These are phyloP conservation scores for Tolypocladium guangdongense DNA, from an alignment of 2,329 filamentous ascomycete species.

Conservation along the genomic window DNA sequence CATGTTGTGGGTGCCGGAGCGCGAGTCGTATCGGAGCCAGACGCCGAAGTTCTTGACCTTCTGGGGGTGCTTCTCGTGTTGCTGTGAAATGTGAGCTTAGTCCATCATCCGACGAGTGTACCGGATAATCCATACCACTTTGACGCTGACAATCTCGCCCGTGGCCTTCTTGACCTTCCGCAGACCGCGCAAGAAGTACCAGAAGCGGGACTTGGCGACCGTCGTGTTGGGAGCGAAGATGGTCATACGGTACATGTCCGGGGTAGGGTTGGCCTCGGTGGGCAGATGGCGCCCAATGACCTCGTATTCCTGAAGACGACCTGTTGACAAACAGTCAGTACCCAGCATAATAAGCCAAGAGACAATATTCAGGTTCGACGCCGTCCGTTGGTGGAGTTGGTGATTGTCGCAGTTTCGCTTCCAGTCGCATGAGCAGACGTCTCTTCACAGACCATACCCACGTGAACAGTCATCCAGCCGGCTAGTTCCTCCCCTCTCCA, in stretches of 20 bases:
- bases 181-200: slow-evolving; percentile 99
- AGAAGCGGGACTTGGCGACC: slow-evolving; percentile 99
- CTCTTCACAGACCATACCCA: background rate
- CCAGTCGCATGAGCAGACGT: background rate
- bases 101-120: background rate
- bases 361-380: background rate
- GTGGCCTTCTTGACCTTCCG: slow-evolving; percentile 99
- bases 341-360: too few relatives aligned
- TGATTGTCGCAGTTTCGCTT: slow-evolving; percentile 1
- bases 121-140: slow-evolving; percentile 55
- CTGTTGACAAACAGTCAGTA: slow-evolving; percentile 34
- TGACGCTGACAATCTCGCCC: slow-evolving; percentile 96
- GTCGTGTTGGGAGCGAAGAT: slow-evolving; percentile 98
- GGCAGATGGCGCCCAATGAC: slow-evolving; percentile 99
- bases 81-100: slow-evolving; percentile 38
- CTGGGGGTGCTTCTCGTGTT: slow-evolving; percentile 96
- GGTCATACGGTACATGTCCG: slow-evolving; percentile 99
- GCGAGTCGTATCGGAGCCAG: slow-evolving; percentile 99
- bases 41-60: slow-evolving; percentile 99
- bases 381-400: background rate
- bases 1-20: slow-evolving; percentile 99
- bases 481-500: background rate
- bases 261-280: slow-evolving; percentile 91
- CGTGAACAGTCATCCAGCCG: background rate
- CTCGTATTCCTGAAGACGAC: slow-evolving; percentile 99